A percentile compares a stretch with the other conserved stretches of the same genome.
These are phyloP conservation scores for Aspergillus biplanus DNA, from an alignment of 495 filamentous ascomycete species.

Conservation along the genomic window DNA sequence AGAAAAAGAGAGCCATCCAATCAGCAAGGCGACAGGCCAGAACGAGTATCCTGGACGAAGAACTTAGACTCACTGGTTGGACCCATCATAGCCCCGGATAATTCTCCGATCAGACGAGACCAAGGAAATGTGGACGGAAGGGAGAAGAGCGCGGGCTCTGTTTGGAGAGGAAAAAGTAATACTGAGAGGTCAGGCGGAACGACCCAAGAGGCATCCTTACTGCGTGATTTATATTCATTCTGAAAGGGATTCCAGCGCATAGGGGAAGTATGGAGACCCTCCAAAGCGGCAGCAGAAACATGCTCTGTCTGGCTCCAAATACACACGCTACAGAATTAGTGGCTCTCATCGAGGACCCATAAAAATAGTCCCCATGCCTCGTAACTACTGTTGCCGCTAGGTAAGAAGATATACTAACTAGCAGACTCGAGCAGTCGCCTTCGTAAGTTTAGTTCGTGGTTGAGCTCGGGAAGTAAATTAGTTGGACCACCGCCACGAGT, in stretches of 20 bases:
- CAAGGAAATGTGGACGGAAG: not conserved
- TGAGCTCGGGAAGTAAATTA: not conserved
- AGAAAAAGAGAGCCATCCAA: not conserved
- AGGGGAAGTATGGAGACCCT: not conserved
- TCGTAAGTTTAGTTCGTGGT: too few relatives aligned
- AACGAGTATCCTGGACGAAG: not conserved
- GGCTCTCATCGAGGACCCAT: not conserved
- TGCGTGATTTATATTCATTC: constrained; percentile 8
- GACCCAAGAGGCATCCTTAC: too few relatives aligned
- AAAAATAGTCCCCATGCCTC: too few relatives aligned
- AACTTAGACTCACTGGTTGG: not conserved
- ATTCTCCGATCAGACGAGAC: constrained; percentile 1
- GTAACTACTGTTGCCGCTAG: too few relatives aligned
- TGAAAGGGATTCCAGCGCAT: not conserved
- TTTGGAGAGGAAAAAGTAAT: not conserved
- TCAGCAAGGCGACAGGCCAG: not conserved
- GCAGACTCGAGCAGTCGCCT: too few relatives aligned
- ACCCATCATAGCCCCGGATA: not conserved
- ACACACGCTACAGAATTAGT: constrained; percentile 13
- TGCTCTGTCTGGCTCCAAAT: constrained; percentile 3
- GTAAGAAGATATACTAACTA: too few relatives aligned
- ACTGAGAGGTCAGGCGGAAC: constrained; percentile 4
- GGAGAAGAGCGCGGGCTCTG: not conserved
- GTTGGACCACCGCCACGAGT: not conserved
- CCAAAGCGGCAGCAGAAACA: constrained; percentile 19